Conservation (phyloP, 1,139 yeast species). For the Candida albicans region DNA sequence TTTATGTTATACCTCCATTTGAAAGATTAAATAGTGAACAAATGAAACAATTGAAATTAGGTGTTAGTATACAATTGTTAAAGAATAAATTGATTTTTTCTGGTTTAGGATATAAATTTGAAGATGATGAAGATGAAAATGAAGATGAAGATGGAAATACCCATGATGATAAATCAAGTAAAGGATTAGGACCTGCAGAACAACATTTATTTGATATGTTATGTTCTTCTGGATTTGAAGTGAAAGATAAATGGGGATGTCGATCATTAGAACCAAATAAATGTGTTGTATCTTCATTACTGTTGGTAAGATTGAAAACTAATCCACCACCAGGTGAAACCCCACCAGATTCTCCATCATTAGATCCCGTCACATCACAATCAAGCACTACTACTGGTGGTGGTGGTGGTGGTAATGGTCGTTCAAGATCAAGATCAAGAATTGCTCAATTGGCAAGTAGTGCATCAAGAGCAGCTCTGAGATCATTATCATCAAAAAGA, state of each 20-base stretch:
- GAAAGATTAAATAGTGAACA: conserved; percentile 49
- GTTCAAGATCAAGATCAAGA: conserved; percentile 50
- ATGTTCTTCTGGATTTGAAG: conserved; percentile 80
- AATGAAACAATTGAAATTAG: conserved; percentile 65
- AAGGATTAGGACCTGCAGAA: conserved; percentile 84
- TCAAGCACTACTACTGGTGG: conserved; percentile 21
- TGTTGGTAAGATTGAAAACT: conserved; percentile 66
- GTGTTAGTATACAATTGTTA: conserved; percentile 58
- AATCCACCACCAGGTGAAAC: conserved; percentile 23
- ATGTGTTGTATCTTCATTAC: conserved; percentile 82
- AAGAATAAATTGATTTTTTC: conserved; percentile 65
- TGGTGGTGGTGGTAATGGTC: conserved; percentile 18
- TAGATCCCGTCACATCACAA: conserved; percentile 48
- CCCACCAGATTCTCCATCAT: conserved; percentile 50
- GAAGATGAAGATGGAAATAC: conserved; percentile 3
- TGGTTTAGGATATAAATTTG: conserved; percentile 58
- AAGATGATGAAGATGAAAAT: conserved; percentile 12
- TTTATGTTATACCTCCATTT: conserved; percentile 80
- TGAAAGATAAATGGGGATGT: conserved; percentile 80
- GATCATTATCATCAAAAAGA: conserved; percentile 50
- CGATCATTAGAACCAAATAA: conserved; percentile 82
- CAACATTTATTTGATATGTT: conserved; percentile 94
- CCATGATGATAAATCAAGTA: conserved; percentile 1
- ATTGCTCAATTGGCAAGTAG: conserved; percentile 43
- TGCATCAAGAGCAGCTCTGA: conserved; percentile 51